phyloP scores from a whole-genome alignment of 2,329 filamentous ascomycete species.

The Diaporthe eres region DNA sequence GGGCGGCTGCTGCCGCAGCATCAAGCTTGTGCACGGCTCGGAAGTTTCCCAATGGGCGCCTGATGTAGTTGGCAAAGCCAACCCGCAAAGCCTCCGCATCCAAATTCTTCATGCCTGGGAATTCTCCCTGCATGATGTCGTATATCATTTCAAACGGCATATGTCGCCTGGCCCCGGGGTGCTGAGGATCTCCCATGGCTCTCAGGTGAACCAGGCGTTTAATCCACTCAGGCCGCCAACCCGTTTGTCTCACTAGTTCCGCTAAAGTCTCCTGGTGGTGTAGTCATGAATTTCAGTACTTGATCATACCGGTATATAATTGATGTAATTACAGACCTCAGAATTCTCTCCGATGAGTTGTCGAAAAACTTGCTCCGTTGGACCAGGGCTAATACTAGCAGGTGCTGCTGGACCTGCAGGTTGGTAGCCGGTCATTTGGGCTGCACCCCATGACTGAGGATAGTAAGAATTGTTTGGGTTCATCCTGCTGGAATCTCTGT shows the following conservation, averaged over 20 bases:
- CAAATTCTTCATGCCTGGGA: background rate
- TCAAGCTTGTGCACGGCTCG: background rate
- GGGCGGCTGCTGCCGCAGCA: background rate
- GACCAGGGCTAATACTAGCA: background rate
- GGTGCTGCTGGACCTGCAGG: background rate
- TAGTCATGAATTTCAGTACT: background rate
- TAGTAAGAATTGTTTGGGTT: background rate
- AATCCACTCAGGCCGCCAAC: background rate
- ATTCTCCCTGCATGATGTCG: background rate
- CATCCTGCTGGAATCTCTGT: background rate
- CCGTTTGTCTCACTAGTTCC: background rate
- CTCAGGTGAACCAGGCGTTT: background rate
- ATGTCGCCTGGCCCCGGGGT: background rate
- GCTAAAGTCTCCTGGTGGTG: background rate
- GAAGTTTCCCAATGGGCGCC: no score
- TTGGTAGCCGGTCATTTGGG: background rate
- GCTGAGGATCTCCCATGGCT: background rate
- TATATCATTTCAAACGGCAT: background rate
- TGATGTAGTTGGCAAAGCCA: no score
- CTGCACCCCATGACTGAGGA: background rate
- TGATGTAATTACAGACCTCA: background rate
- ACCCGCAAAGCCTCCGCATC: background rate
- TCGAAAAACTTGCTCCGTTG: background rate
- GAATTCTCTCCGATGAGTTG: background rate
- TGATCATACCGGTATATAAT: background rate